These are phyloP conservation scores for Epichloe elymi DNA, from an alignment of 2,329 filamentous ascomycete genomes.

Conservation along the genomic window DNA sequence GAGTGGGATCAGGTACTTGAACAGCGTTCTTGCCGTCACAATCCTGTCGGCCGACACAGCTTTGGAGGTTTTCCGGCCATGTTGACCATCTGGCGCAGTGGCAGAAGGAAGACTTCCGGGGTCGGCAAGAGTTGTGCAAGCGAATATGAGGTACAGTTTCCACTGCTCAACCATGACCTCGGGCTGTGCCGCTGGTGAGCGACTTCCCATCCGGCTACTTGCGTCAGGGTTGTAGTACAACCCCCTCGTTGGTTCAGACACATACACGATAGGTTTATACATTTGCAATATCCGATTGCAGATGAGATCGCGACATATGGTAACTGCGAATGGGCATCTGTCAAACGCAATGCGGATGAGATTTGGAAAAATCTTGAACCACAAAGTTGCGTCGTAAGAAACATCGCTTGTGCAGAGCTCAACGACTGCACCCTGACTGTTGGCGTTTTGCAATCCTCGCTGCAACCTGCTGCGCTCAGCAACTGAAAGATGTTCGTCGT, in stretches of 20 bases:
- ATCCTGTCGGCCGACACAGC: constrained; percentile 59
- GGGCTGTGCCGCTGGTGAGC: constrained; percentile 58
- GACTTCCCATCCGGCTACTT: constrained; percentile 34
- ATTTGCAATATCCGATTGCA: constrained; percentile 88
- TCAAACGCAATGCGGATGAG: constrained; percentile 83
- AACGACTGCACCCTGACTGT: constrained; percentile 73
- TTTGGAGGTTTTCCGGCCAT: constrained; percentile 69
- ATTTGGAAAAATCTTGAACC: constrained; percentile 98
- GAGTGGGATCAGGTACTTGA: constrained; percentile 82
- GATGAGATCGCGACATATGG: constrained; percentile 79
- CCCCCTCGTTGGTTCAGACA: constrained; percentile 62
- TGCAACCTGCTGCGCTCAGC: constrained; percentile 88
- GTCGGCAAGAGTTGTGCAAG: constrained; percentile 86
- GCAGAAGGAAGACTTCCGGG: constrained; percentile 43
- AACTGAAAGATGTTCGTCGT: constrained; percentile 80
- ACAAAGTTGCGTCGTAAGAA: constrained; percentile 85
- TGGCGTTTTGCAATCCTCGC: constrained; percentile 73
- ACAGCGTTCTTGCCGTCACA: constrained; percentile 75
- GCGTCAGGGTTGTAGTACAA: constrained; percentile 49
- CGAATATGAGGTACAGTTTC: constrained; percentile 95
- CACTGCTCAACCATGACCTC: constrained; percentile 91
- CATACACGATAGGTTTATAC: constrained; percentile 67
- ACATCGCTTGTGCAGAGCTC: constrained; percentile 93
- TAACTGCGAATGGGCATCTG: constrained; percentile 81
- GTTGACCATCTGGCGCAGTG: constrained; percentile 46